Base-by-base conservation (phyloP, 441 rosid genomes). In the Adansonia gregorii region DNA sequence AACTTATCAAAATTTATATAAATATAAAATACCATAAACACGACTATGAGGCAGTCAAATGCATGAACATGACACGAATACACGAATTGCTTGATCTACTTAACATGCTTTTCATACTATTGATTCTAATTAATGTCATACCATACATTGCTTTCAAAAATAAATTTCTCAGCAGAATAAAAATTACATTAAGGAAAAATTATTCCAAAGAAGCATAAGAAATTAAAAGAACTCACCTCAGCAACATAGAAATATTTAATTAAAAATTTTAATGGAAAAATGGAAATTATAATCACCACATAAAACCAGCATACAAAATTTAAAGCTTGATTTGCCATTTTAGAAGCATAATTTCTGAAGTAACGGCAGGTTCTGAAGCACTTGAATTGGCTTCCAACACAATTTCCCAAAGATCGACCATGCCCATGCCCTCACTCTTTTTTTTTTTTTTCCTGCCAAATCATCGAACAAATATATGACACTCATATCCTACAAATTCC, bases 291-390 rank as follows among this genome's bases (percentile, higher is more conserved):
- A 43, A 67, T 8, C 24, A 43, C 43, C 49, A 45, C 9, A 66
- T 17, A 17, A 64, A 67, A 45, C 54, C 1, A 67, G 54, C n/a
- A 48, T 19, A 27, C 39, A 11, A 20, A 67, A 43, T 67, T 20
- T 17, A 45, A 46, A 19, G 22, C 72, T 19, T 6, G 17, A 67
- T 67, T 67, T 67, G 46, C 72, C 72, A 67, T 20, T 46, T 46
- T 48, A 67, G 72, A 45, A 70, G 75, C 75, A 72, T n/a, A 55
- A 31, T 31, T 31, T 31, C 35, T 31, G 35, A 31, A 31, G 35
- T 3, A 31, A 31, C 35, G 35, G 27, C 15, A 1, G 75, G 49
- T 35, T 72, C 63, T 72, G n/a, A 54, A 17, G 54, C 43, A 9
- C 49, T 72, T 54, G 75, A 54, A 52, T 31, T 54, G 17, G 5